phyloP scores from a whole-genome alignment of 2,329 filamentous ascomycete species.

The Sporothrix protearum region DNA sequence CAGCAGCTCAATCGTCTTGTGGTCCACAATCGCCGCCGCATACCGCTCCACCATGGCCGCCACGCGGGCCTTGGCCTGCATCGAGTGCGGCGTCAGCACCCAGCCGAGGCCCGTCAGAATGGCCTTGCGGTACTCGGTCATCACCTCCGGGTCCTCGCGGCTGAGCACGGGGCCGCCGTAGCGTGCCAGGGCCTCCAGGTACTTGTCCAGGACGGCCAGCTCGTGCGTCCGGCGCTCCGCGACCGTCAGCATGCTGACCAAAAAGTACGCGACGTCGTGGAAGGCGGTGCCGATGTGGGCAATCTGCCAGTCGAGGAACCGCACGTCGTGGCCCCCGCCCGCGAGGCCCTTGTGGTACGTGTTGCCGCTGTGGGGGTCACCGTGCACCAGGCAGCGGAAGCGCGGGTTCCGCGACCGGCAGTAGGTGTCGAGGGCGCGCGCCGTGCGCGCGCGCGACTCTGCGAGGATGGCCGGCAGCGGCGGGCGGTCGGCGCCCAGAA shows the following conservation, averaged over 20 bases:
- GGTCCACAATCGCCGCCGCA: conserved; percentile 36
- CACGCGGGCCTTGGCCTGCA: conserved; percentile 37
- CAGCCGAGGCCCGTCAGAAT: conserved; percentile 37
- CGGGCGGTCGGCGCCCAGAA: conserved; percentile 33
- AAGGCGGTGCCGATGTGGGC: conserved; percentile 38
- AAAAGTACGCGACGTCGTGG: conserved; percentile 35
- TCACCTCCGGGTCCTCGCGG: conserved; percentile 21
- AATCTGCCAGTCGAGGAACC: conserved; percentile 40
- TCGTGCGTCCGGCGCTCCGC: background rate
- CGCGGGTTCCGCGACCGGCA: conserved; percentile 34
- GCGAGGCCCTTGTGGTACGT: conserved; percentile 34
- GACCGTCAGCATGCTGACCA: conserved; percentile 12
- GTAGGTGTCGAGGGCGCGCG: conserved; percentile 35
- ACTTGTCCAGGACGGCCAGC: conserved; percentile 31
- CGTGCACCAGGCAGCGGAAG: conserved; percentile 37
- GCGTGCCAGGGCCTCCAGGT: conserved; percentile 30
- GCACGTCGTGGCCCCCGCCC: conserved; percentile 29
- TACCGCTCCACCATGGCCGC: conserved; percentile 36
- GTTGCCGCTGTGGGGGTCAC: conserved; percentile 39
- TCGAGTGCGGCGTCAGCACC: conserved; percentile 37
- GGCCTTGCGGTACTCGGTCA: conserved; percentile 36
- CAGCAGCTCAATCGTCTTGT: conserved; percentile 28
- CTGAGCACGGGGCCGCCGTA: background rate
- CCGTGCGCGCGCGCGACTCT: conserved; percentile 18
- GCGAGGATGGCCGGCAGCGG: conserved; percentile 16